Percentiles rank a stretch among this genome's conserved stretches.
phyloP scores from a whole-genome alignment of 2,329 filamentous ascomycete species.

The Fusarium begoniae region DNA sequence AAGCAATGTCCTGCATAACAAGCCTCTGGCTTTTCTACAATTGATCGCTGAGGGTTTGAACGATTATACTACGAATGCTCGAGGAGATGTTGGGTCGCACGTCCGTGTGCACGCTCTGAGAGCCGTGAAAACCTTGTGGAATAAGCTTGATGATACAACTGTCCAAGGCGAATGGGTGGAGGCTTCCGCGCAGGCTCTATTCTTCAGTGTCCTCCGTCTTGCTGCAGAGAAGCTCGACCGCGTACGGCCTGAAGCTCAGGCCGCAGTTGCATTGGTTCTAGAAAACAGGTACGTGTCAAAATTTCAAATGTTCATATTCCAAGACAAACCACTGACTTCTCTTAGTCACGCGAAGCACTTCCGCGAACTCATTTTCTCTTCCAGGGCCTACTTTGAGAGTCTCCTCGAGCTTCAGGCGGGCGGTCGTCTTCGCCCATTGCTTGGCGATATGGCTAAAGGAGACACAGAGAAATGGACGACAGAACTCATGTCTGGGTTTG shows the following conservation, averaged over 20 bases:
- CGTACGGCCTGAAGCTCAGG: conserved; percentile 75
- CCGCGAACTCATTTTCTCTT: conserved; percentile 61
- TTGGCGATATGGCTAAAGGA: conserved; percentile 48
- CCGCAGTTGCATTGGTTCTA: conserved; percentile 58
- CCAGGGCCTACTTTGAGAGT: conserved; percentile 65
- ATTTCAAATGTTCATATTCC: background rate
- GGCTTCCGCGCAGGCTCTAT: conserved; percentile 51
- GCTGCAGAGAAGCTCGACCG: conserved; percentile 91
- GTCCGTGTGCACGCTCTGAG: conserved; percentile 83
- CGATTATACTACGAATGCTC: conserved; percentile 89
- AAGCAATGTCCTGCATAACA: conserved; percentile 55
- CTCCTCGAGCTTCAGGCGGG: conserved; percentile 59
- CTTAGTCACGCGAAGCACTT: conserved; percentile 50
- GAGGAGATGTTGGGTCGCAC: conserved; percentile 90
- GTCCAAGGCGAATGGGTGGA: conserved; percentile 33
- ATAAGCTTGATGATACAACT: conserved; percentile 41
- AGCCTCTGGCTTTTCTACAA: conserved; percentile 53
- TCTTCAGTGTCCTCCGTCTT: conserved; percentile 69
- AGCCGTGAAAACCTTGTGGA: conserved; percentile 74
- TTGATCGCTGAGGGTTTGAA: conserved; percentile 71
- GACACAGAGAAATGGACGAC: conserved; percentile 54
- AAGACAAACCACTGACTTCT: conserved; percentile 35
- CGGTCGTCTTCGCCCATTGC: conserved; percentile 48
- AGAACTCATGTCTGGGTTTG: conserved; percentile 71
- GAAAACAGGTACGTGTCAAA: conserved; percentile 53